These are phyloP conservation scores for Suhomyces bokatorum DNA, from an alignment of 1,139 yeast species.

Conservation along the genomic window DNA sequence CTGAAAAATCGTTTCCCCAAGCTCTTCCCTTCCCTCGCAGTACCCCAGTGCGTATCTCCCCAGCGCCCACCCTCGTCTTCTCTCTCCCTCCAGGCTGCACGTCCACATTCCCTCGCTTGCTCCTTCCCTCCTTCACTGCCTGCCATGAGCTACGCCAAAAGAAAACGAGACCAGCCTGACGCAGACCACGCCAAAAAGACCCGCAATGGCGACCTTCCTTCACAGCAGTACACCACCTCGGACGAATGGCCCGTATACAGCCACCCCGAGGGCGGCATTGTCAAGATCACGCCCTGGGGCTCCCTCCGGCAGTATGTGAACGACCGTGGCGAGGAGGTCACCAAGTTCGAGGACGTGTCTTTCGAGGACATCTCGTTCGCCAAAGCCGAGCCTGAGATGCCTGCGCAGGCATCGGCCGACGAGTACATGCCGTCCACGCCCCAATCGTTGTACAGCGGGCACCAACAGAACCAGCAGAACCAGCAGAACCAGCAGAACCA, in stretches of 20 bases:
- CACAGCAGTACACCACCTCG: constrained; percentile 25
- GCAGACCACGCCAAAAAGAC: constrained; percentile 25
- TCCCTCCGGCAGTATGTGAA: constrained; percentile 35
- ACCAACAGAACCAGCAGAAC: constrained; percentile 11
- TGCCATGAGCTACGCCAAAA: constrained; percentile 23
- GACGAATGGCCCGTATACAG: constrained; percentile 61
- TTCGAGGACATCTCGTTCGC: constrained; percentile 39
- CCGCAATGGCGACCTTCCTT: constrained; percentile 21
- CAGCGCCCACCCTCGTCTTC: neutral
- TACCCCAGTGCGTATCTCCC: constrained; percentile 1
- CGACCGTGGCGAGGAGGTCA: constrained; percentile 36
- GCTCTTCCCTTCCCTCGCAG: constrained; percentile 1
- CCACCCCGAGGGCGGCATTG: constrained; percentile 65
- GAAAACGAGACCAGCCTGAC: constrained; percentile 28
- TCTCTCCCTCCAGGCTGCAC: neutral
- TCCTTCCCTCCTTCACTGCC: neutral
- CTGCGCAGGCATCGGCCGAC: constrained; percentile 11
- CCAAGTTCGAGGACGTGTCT: constrained; percentile 46
- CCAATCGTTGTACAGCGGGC: constrained; percentile 29
- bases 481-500: neutral
- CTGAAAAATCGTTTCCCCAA: constrained; percentile 1
- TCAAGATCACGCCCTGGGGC: constrained; percentile 69
- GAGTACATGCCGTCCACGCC: constrained; percentile 38
- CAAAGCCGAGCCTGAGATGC: constrained; percentile 7
- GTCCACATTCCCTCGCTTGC: neutral